Base-by-base conservation (phyloP, 805 yeast species). In the Candida stauntonica region DNA sequence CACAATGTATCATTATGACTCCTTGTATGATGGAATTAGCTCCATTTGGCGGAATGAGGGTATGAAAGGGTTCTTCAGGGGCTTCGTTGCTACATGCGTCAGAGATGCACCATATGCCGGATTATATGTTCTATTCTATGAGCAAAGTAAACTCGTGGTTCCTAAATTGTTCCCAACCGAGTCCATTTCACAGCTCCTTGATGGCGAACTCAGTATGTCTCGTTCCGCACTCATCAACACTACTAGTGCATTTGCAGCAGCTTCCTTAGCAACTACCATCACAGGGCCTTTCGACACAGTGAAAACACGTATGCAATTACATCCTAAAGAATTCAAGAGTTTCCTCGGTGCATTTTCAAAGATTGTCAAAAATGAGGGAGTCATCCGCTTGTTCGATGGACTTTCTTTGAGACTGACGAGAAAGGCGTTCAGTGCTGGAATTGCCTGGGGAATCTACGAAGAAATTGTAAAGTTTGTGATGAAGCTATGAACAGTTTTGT, bases 101-200 rank as follows among this genome's bases (percentile, higher is more conserved):
- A 65, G 99, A 46, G 99, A 93, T 62, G 94, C 96, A 17, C 99
- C 99, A 0, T 86, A 93, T 59, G 97, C 99, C 6, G 99, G 99
- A 0, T 56, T 93, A 4, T 91, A 93, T 54, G 87, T 93, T 20
- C 62, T 88, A 26, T 74, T 88, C 46, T 91, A 91, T 60, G 97
- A 91, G 55, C 71, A 79, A 41, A 69, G 79, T 38, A 88, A 88
- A 55, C 68, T 67, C 8, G 29, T 69, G 5, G 41, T 81, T 7
- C 87, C 91, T 5, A 47, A 12, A 40, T 33, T 38, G 39, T 52
- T 41, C 2, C 36, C 39, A 3, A 17, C 13, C 15, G 16, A 17
- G 20, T 21, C 36, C 7, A 8, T 24, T 7, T 19, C 17, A 3
- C 26, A 33, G 3, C 15, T 28, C n/a, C 17, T 26, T 4, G 40